Evolutionary conservation across 2,329 filamentous ascomycete genomes (phyloP).

Genomic region (Hymenoscyphus salicellus): DNA sequence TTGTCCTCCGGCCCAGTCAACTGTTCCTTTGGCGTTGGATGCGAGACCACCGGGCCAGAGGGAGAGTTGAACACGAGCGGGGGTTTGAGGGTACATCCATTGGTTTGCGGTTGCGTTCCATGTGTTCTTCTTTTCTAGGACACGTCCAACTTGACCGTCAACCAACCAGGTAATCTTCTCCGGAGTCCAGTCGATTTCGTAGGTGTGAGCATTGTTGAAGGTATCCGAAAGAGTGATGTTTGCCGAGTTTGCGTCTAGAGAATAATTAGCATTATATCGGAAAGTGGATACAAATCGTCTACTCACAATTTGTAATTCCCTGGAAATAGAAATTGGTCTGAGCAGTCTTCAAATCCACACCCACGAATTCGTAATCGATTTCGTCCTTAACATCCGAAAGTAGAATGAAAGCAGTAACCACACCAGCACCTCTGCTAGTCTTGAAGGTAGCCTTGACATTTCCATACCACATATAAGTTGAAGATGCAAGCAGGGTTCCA

Average conservation of each 20-base stretch:
- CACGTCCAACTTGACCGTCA: conserved; percentile 75
- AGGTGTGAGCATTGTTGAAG: conserved; percentile 77
- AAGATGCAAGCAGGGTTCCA: conserved; percentile 79
- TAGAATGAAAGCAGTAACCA: conserved; percentile 96
- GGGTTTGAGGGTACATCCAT: conserved; percentile 89
- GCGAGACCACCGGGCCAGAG: conserved; percentile 89
- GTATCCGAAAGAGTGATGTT: conserved; percentile 72
- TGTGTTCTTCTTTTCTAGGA: conserved; percentile 71
- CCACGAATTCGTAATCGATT: conserved; percentile 95
- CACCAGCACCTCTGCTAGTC: conserved; percentile 79
- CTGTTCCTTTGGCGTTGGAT: conserved; percentile 77
- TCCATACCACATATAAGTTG: conserved; percentile 96
- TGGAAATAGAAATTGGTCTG: conserved; percentile 99
- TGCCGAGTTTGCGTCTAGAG: conserved; percentile 66
- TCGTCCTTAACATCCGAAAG: conserved; percentile 96
- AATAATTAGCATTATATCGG: conserved; percentile 12
- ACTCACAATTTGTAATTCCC: conserved; percentile 83
- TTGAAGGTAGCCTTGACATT: conserved; percentile 83
- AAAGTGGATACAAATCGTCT: conserved; percentile 22
- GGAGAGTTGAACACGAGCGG: conserved; percentile 85
- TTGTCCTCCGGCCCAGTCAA: conserved; percentile 85
- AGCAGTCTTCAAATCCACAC: conserved; percentile 69
- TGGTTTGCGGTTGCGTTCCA: conserved; percentile 81
- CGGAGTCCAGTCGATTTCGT: conserved; percentile 89
- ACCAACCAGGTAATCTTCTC: conserved; percentile 84